These are phyloP conservation scores for Lathyrus oleraceus DNA, from an alignment of 306 rosid genomes.

Conservation along the genomic window DNA sequence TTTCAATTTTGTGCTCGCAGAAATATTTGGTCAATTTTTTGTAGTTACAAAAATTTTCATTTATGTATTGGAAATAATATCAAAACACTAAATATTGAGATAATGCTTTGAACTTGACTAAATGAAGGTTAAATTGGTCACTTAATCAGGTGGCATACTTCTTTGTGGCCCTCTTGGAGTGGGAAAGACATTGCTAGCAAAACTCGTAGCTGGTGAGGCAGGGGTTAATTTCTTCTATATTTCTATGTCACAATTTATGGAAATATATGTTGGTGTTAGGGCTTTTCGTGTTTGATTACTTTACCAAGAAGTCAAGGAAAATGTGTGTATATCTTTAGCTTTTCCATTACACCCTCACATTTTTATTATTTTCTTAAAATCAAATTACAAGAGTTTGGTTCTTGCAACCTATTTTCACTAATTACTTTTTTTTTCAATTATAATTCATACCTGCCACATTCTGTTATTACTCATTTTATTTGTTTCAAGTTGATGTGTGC, in stretches of 20 bases:
- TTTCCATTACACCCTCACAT: slow-evolving; percentile 8
- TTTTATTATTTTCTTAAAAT: slow-evolving; percentile 10
- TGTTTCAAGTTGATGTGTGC: slow-evolving; percentile 19
- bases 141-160: slow-evolving; percentile 88
- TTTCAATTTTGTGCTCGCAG: slow-evolving; percentile 5
- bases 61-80: neutral
- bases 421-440: slow-evolving; percentile 8
- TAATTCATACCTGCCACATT: slow-evolving; percentile 14
- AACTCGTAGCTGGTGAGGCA: slow-evolving; percentile 99
- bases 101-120: slow-evolving; percentile 31
- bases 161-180: slow-evolving; percentile 99
- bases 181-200: slow-evolving; percentile 95
- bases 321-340: slow-evolving; percentile 50
- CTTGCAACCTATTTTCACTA: slow-evolving; percentile 11
- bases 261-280: slow-evolving; percentile 95
- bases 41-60: neutral
- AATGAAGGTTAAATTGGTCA: slow-evolving; percentile 38
- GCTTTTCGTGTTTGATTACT: slow-evolving; percentile 98
- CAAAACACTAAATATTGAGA: slow-evolving; percentile 8
- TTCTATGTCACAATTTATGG: slow-evolving; percentile 96
- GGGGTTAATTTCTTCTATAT: slow-evolving; percentile 98
- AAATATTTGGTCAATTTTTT: slow-evolving; percentile 20
- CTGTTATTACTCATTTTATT: slow-evolving; percentile 21
- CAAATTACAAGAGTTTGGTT: slow-evolving; percentile 31
- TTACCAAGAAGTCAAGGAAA: slow-evolving; percentile 91